Evolutionary conservation across 2,329 filamentous ascomycete genomes (phyloP).

Genomic region (Apiospora arundinis): DNA sequence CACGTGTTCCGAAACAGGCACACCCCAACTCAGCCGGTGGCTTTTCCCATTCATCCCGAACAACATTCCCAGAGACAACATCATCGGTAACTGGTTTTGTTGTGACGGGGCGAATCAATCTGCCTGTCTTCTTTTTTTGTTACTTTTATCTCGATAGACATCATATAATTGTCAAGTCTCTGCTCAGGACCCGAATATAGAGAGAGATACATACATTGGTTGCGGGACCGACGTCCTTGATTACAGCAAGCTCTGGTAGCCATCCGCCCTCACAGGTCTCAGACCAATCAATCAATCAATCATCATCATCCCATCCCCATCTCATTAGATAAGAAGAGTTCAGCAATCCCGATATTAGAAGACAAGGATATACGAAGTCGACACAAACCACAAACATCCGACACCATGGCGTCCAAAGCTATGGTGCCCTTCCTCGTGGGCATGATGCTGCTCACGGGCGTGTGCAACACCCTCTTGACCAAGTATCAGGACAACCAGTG

Average conservation of each 20-base stretch:
- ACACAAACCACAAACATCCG: neutral
- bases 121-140: neutral
- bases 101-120: neutral
- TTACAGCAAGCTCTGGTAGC: slow-evolving; percentile 5
- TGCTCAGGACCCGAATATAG: neutral
- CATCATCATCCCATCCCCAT: neutral
- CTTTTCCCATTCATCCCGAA: slow-evolving; percentile 12
- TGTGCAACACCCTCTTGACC: slow-evolving; percentile 95
- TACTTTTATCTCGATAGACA: neutral
- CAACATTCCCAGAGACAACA: slow-evolving; percentile 1
- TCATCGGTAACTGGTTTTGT: neutral
- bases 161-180: neutral
- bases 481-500: slow-evolving; percentile 99
- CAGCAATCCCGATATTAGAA: neutral
- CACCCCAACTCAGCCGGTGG: neutral
- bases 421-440: slow-evolving; percentile 84
- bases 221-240: neutral
- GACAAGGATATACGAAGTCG: neutral
- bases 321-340: neutral
- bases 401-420: slow-evolving; percentile 72
- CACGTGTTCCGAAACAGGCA: slow-evolving; percentile 15
- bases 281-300: neutral
- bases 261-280: neutral
- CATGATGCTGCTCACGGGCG: slow-evolving; percentile 96
- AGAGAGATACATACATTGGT: neutral